Percentiles rank a stretch among this genome's conserved stretches.
These are phyloP conservation scores for Hanseniaspora lachancei DNA, from an alignment of 805 yeast genomes.

Conservation along the genomic window DNA sequence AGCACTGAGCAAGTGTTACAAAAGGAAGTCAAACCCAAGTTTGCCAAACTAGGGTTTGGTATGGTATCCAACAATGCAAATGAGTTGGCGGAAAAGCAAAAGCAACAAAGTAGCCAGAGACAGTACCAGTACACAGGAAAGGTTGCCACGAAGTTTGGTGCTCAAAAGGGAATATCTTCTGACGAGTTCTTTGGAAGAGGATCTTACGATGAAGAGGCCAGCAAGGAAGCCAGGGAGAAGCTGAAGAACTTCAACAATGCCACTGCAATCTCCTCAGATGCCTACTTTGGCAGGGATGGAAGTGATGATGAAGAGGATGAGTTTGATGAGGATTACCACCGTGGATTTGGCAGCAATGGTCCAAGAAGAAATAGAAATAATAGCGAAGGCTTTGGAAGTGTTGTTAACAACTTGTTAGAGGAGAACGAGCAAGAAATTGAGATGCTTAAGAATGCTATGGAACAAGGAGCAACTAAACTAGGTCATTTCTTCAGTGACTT, in stretches of 20 bases:
- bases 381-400: constrained; percentile 24
- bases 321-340: constrained; percentile 13
- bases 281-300: constrained; percentile 82
- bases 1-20: constrained; percentile 31
- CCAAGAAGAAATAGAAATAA: constrained; percentile 23
- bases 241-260: constrained; percentile 70
- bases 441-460: constrained; percentile 79
- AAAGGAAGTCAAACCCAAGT: constrained; percentile 33
- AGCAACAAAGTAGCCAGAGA: constrained; percentile 32
- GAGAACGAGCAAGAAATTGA: constrained; percentile 75
- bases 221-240: constrained; percentile 69
- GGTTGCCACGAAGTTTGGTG: constrained; percentile 65
- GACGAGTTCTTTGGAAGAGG: constrained; percentile 91
- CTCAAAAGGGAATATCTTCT: constrained; percentile 87
- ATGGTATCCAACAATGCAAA: constrained; percentile 57
- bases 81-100: constrained; percentile 31
- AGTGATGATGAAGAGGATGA: constrained; percentile 31
- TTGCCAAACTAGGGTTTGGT: constrained; percentile 81
- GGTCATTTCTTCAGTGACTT: constrained; percentile 80
- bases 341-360: constrained; percentile 18
- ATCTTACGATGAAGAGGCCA: constrained; percentile 60
- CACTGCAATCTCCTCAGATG: constrained; percentile 77
- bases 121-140: constrained; percentile 61
- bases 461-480: constrained; percentile 82
- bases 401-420: constrained; percentile 57